Evolutionary conservation across 352 stramenopile species (phyloP), one percentile per base, ranked within the genome.

Genomic region (Globisporangium emineosum): DNA sequence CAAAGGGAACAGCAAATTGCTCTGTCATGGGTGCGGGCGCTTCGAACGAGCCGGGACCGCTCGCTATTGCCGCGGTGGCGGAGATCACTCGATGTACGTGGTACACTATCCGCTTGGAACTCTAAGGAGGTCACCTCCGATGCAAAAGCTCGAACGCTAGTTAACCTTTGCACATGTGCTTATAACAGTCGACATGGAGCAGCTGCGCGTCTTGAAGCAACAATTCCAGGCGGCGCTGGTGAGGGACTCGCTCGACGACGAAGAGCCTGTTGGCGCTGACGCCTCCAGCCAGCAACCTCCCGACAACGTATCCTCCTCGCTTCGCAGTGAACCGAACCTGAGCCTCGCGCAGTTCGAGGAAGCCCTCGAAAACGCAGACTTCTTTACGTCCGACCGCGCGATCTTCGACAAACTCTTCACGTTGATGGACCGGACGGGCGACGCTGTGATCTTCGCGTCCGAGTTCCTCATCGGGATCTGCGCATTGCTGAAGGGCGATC

Each of bases 341-440:
- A 65, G 55, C 35, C 60, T 54, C 19, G 64, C 62, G 1, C 62
- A 70, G 6, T 89, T 89, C 52, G 66, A 71, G 15, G 50, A 65
- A 10, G 77, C 76, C 0, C 40, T 91, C 2, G 70, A 86, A n/a
- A 65, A 54, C 25, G 71, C 73, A 49, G 68, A 78, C 27, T 78
- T 91, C 57, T 71, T 64, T 3, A 59, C 67, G 9, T 80, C 72
- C 0, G 82, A 88, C 45, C 67, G 77, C 30, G 68, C 65, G 10
- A 82, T 91, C 51, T 72, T 88, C 25, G 75, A 88, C 27, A 75
- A 67, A 3, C 37, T 91, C 32, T 88, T 91, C 51, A 81, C 70
- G 13, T 70, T 91, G 40, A 57, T 91, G 62, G 82, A 91, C 69
- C 69, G 69, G 9, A 88, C 79, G 0, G 79, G 79, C 0, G 79